Evolutionary conservation across 768 basidiomycete species (phyloP).

Genomic region (Boletus rubropictus): DNA sequence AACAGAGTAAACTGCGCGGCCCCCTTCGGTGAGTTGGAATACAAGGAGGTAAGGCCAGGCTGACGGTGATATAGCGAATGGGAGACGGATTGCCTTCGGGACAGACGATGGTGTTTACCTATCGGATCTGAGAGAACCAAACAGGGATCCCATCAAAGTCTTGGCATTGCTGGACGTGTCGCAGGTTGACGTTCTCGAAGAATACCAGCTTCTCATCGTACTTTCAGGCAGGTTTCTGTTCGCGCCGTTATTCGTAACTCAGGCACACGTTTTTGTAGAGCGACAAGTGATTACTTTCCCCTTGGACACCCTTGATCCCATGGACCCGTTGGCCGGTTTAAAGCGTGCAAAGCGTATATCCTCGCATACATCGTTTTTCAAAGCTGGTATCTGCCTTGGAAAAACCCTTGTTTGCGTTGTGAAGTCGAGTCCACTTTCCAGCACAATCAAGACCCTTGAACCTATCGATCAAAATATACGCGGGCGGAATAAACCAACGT

Average conservation of each 20-base stretch:
- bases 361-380: conserved; percentile 96
- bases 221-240: conserved; percentile 67
- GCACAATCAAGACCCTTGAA: conserved; percentile 95
- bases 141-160: conserved; percentile 83
- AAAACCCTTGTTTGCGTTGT: conserved; percentile 93
- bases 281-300: conserved; percentile 96
- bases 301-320: conserved; percentile 83
- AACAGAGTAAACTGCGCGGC: conserved; percentile 94
- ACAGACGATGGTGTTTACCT: conserved; percentile 97
- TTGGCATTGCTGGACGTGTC: conserved; percentile 83
- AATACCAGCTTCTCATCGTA: conserved; percentile 93
- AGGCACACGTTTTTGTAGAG: conserved; percentile 43
- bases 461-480: conserved; percentile 87
- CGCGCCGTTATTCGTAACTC: background rate
- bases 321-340: conserved; percentile 84
- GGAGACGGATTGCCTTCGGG: conserved; percentile 87
- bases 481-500: conserved; percentile 81
- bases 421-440: conserved; percentile 90
- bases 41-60: background rate
- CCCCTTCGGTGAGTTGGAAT: conserved; percentile 63
- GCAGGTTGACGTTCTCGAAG: conserved; percentile 94
- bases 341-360: conserved; percentile 95
- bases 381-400: conserved; percentile 88
- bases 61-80: conserved; percentile 50
- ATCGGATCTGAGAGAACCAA: conserved; percentile 73